Conservation (phyloP, 345 rosid genomes). For the Brassica napus region DNA sequence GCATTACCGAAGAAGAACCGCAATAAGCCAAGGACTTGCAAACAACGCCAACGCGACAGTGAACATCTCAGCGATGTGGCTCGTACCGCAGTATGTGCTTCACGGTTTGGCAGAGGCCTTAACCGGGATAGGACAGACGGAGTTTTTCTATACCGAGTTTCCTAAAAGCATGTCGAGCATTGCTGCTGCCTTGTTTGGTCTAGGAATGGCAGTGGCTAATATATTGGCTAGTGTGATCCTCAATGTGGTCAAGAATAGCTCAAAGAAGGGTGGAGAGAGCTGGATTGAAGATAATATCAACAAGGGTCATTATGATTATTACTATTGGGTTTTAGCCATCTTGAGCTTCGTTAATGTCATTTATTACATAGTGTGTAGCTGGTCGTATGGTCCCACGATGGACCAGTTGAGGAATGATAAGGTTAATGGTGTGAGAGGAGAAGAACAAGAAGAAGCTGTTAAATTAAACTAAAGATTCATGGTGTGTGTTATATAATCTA, state of each 20-base stretch:
- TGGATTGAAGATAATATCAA: conserved; percentile 77
- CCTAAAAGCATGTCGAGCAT: conserved; percentile 82
- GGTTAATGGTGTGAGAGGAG: conserved; percentile 43
- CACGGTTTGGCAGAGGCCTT: conserved; percentile 77
- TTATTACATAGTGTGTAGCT: conserved; percentile 64
- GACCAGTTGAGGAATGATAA: conserved; percentile 43
- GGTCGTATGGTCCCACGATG: conserved; percentile 70
- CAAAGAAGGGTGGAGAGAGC: conserved; percentile 47
- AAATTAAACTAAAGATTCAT: conserved; percentile 25
- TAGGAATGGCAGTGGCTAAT: conserved; percentile 68
- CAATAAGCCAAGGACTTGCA: conserved; percentile 53
- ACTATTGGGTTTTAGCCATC: conserved; percentile 70
- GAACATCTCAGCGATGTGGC: conserved; percentile 81
- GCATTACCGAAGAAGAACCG: conserved; percentile 56
- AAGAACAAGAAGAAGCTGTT: conserved; percentile 36
- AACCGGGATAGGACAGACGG: conserved; percentile 67
- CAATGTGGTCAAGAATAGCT: conserved; percentile 44
- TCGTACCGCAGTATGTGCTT: conserved; percentile 58
- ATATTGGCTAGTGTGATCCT: conserved; percentile 61
- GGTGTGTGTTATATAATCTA: conserved; percentile 19
- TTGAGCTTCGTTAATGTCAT: conserved; percentile 57
- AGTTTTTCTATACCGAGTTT: conserved; percentile 73
- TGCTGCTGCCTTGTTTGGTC: conserved; percentile 58
- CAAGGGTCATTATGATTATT: conserved; percentile 69
- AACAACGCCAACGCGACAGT: conserved; percentile 45